These are phyloP conservation scores for Cardamine occulta DNA, from an alignment of 345 rosid genomes.

Conservation along the genomic window DNA sequence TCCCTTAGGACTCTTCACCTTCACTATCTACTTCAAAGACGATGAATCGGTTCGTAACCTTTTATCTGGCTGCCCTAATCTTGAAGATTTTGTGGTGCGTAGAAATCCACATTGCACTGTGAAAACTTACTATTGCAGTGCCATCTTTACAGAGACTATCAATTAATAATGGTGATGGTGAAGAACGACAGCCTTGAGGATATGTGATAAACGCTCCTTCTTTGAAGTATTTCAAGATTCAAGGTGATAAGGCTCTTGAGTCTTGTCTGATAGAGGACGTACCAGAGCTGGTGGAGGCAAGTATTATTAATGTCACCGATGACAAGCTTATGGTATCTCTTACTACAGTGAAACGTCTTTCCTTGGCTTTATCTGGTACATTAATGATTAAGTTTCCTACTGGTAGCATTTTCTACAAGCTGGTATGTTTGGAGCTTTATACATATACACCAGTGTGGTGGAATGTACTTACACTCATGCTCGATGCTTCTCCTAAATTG, in stretches of 20 bases:
- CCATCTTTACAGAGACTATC: neutral
- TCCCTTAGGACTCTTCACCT: neutral
- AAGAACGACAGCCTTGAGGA: neutral
- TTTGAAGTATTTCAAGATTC: neutral
- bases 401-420: neutral
- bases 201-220: neutral
- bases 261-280: neutral
- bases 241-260: neutral
- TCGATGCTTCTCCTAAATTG: neutral
- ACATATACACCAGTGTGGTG: neutral
- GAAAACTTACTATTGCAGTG: neutral
- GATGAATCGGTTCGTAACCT: neutral
- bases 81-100: neutral
- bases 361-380: neutral
- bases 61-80: neutral
- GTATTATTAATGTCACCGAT: neutral
- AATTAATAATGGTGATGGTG: neutral
- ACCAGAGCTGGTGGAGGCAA: neutral
- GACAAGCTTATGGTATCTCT: neutral
- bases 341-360: neutral
- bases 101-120: neutral
- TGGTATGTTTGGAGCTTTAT: neutral
- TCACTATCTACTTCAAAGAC: neutral
- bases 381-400: neutral
- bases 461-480: neutral